Conservation (phyloP, 2,329 filamentous ascomycete genomes). For the Thermoascus crustaceus region DNA sequence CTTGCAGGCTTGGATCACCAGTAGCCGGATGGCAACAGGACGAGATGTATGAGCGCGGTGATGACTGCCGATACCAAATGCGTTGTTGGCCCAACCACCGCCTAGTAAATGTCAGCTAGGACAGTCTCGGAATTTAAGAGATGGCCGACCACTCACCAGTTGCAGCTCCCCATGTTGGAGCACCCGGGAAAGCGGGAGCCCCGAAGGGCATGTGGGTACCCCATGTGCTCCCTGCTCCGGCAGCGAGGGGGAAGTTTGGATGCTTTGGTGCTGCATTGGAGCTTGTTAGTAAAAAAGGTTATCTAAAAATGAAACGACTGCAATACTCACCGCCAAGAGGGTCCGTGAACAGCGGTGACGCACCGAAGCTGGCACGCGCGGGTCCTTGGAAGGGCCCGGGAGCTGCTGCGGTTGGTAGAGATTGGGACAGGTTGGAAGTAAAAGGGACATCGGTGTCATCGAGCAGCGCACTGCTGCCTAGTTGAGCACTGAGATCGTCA, state of each 20-base stretch:
- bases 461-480: slow-evolving; percentile 84
- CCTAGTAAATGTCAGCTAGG: slow-evolving; percentile 25
- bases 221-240: slow-evolving; percentile 31
- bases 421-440: slow-evolving; percentile 38
- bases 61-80: slow-evolving; percentile 42
- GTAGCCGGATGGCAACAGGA: slow-evolving; percentile 60
- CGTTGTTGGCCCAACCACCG: slow-evolving; percentile 39
- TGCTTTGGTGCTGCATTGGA: slow-evolving; percentile 23
- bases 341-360: slow-evolving; percentile 36
- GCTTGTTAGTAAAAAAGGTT: slow-evolving; percentile 6
- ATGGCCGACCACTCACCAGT: slow-evolving; percentile 22
- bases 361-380: slow-evolving; percentile 35
- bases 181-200: slow-evolving; percentile 26
- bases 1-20: slow-evolving; percentile 73
- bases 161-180: slow-evolving; percentile 30
- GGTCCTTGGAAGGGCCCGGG: slow-evolving; percentile 41
- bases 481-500: slow-evolving; percentile 66
- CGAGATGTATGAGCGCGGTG: slow-evolving; percentile 51
- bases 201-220: slow-evolving; percentile 31
- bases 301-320: slow-evolving; percentile 3
- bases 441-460: slow-evolving; percentile 65
- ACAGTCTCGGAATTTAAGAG: slow-evolving; percentile 6
- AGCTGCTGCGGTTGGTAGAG: slow-evolving; percentile 44
- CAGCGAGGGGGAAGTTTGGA: slow-evolving; percentile 24
- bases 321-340: slow-evolving; percentile 31